Evolutionary conservation across 1,139 yeast species (phyloP).

Genomic region (Yamadazyma dendronema): DNA sequence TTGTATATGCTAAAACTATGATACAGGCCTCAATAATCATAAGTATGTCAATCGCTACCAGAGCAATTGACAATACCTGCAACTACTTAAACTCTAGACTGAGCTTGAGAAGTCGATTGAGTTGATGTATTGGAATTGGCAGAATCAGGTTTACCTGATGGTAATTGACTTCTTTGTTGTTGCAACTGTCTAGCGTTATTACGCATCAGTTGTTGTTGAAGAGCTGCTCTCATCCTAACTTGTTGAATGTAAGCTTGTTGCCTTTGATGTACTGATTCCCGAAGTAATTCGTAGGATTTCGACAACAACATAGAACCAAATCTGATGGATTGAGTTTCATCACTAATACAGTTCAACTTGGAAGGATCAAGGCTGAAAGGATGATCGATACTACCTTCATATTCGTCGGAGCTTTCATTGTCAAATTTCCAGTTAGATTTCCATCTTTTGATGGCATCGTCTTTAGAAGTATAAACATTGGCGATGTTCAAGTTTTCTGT

Average conservation of each 20-base stretch:
- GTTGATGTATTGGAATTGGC: neutral
- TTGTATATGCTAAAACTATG: conserved; percentile 1
- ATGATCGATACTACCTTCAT: conserved; percentile 44
- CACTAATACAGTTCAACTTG: conserved; percentile 74
- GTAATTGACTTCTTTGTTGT: conserved; percentile 9
- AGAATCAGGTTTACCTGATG: conserved; percentile 1
- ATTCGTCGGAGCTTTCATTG: conserved; percentile 50
- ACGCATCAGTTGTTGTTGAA: conserved; percentile 32
- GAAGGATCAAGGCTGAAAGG: conserved; percentile 68
- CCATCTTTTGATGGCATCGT: conserved; percentile 53
- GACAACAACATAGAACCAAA: conserved; percentile 90
- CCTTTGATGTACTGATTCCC: conserved; percentile 50
- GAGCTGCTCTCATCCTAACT: conserved; percentile 47
- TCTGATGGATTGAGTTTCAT: conserved; percentile 84
- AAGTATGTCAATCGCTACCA: conserved; percentile 5
- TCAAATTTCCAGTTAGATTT: conserved; percentile 79
- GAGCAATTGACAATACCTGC: conserved; percentile 6
- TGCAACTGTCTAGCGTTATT: conserved; percentile 11
- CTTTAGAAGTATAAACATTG: conserved; percentile 57
- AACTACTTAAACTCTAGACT: no score
- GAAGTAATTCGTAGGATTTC: conserved; percentile 73
- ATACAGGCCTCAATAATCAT: neutral
- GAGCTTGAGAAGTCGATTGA: neutral
- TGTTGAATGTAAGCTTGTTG: conserved; percentile 44
- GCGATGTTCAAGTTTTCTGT: conserved; percentile 7